These are phyloP conservation scores for Pseudomonodictys pantanalensis DNA, from an alignment of 495 filamentous ascomycete species.

Conservation along the genomic window DNA sequence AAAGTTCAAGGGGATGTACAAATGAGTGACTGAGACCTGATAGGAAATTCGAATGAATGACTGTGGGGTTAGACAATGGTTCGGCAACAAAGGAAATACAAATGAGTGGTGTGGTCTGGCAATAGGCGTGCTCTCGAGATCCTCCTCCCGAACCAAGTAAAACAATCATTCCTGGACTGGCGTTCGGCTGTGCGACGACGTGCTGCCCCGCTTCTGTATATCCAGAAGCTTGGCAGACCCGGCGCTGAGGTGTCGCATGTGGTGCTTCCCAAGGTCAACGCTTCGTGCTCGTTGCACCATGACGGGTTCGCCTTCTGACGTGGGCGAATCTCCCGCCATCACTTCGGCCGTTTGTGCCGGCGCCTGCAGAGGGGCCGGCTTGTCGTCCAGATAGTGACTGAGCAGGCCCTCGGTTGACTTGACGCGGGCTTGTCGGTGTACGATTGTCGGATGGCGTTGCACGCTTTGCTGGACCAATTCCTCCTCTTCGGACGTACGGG, in stretches of 20 bases:
- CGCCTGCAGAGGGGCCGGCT: slow-evolving; percentile 37
- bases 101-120: slow-evolving; percentile 31
- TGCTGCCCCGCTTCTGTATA: slow-evolving; percentile 39
- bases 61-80: background rate
- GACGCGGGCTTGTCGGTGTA: slow-evolving; percentile 52
- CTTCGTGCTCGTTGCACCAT: slow-evolving; percentile 62
- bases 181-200: slow-evolving; percentile 16
- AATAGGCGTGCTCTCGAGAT: slow-evolving; percentile 8
- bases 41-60: too few relatives aligned
- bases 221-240: slow-evolving; percentile 70
- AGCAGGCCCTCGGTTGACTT: slow-evolving; percentile 68
- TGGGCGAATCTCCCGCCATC: slow-evolving; percentile 24
- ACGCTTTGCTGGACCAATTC: slow-evolving; percentile 52
- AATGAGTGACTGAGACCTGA: slow-evolving; percentile 32
- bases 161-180: slow-evolving; percentile 6
- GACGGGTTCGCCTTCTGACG: slow-evolving; percentile 20
- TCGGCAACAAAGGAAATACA: slow-evolving; percentile 34
- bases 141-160: slow-evolving; percentile 8
- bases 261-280: slow-evolving; percentile 59
- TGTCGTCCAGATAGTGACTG: slow-evolving; percentile 53
- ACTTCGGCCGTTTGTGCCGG: background rate
- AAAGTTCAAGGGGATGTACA: slow-evolving; percentile 23
- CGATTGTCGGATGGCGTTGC: slow-evolving; percentile 55
- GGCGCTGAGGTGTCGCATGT: slow-evolving; percentile 68
- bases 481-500: slow-evolving; percentile 18